Evolutionary conservation across 495 filamentous ascomycete genomes (phyloP), one percentile per base, ranked within the genome.

Genomic region (Neurospora sublineolata): DNA sequence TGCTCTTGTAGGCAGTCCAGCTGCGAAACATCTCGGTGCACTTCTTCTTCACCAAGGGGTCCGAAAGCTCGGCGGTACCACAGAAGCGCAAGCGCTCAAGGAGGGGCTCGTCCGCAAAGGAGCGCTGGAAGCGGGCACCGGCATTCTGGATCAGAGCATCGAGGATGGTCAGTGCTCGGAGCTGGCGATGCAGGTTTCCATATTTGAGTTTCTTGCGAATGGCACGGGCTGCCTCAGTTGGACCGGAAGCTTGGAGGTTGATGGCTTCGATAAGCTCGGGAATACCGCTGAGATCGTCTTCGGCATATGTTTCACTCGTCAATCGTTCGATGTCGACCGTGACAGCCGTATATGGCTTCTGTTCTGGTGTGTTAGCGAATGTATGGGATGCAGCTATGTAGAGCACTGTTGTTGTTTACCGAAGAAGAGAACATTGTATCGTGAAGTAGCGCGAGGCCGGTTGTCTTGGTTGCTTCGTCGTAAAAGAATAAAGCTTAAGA

Each of bases 171-270:
- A 99, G 87, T 70, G 96, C 92, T 52, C 96, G 89, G 7, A 99
- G 85, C 79, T 98, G 96, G 20, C 93, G 90, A 78, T 98, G 94
- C 23, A 94, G 83, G 74, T 88, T 97, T 70, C 96, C 96, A 80
- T 99, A 99, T 81, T 98, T 98, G 87, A 99, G 87, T 84, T 99
- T 98, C 89, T 98, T 99, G 67, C 96, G 88, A 75, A 98, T 87
- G 27, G 96, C 94, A 79, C 96, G 88, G 73, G 93, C 92, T 68
- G 94, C 94, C 83, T 99, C 96, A 8, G 88, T 88, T 1, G 96
- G 94, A 3, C 96, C 96, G 23, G 91, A 91, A 67, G 87, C 87
- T 81, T 98, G 96, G 68, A 99, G 89, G 72, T 91, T 90, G 74
- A 99, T 89, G 68, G 93, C 92, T 81, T 99, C 96, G 73, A 98